Evolutionary conservation across 2,329 filamentous ascomycete genomes (phyloP).

Genomic region (Fusarium coffeatum): DNA sequence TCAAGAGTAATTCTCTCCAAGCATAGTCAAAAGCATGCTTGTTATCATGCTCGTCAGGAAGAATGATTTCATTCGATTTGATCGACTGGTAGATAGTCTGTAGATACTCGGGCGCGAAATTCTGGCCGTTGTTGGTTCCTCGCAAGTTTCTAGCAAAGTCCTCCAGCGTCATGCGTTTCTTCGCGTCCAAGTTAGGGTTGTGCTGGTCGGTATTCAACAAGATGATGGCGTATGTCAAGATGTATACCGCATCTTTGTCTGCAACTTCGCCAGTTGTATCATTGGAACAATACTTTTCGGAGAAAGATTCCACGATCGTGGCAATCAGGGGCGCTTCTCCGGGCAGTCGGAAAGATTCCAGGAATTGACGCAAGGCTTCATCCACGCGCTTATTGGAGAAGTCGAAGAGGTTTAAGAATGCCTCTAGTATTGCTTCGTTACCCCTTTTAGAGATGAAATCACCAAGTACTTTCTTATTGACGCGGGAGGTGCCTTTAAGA

Average conservation of each 20-base stretch:
- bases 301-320: conserved; percentile 87
- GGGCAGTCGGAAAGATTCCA: conserved; percentile 92
- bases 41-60: conserved; percentile 97
- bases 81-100: conserved; percentile 92
- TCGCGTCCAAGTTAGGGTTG: conserved; percentile 85
- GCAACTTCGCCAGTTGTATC: conserved; percentile 79
- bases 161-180: conserved; percentile 84
- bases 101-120: conserved; percentile 87
- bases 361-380: conserved; percentile 85
- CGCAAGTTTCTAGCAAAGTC: conserved; percentile 92
- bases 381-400: conserved; percentile 89
- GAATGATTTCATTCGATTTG: conserved; percentile 91
- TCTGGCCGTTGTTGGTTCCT: conserved; percentile 85
- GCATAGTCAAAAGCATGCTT: conserved; percentile 96
- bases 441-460: conserved; percentile 93
- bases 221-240: conserved; percentile 95
- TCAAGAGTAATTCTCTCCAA: conserved; percentile 93
- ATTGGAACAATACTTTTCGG: conserved; percentile 82
- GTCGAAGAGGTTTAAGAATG: conserved; percentile 88
- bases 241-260: conserved; percentile 87
- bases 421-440: conserved; percentile 85
- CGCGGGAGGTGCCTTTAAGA: conserved; percentile 83
- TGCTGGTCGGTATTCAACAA: conserved; percentile 98
- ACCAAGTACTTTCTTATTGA: conserved; percentile 91
- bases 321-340: conserved; percentile 95